Evolutionary conservation across 2,329 filamentous ascomycete genomes (phyloP).

Genomic region (Aciculosporium take): DNA sequence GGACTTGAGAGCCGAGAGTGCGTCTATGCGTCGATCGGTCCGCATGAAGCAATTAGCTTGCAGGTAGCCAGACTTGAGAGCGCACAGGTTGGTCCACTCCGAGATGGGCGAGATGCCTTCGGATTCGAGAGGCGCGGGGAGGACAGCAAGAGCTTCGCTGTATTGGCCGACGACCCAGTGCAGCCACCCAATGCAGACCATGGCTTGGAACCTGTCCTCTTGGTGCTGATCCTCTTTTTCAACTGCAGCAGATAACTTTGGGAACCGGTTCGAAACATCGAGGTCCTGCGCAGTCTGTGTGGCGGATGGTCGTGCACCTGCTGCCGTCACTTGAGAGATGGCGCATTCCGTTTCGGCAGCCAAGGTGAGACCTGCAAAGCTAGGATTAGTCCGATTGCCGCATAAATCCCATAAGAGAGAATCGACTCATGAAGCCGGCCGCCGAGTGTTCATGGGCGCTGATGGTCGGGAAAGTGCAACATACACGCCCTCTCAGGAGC

Average conservation of each 20-base stretch:
- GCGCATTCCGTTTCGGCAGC: conserved; percentile 56
- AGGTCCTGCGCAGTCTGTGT: conserved; percentile 28
- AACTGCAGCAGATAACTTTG: conserved; percentile 40
- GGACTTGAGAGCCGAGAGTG: conserved; percentile 51
- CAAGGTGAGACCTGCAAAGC: conserved; percentile 45
- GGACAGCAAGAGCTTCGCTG: conserved; percentile 38
- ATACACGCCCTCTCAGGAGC: conserved; percentile 73
- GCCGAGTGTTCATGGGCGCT: no score
- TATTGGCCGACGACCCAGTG: conserved; percentile 67
- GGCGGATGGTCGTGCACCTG: conserved; percentile 27
- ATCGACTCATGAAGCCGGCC: no score
- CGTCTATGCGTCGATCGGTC: conserved; percentile 37
- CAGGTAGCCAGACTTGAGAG: conserved; percentile 65
- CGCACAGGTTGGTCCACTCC: conserved; percentile 72
- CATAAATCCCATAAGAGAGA: not conserved
- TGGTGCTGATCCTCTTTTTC: conserved; percentile 38
- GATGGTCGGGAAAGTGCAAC: conserved; percentile 13
- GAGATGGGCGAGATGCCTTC: conserved; percentile 40
- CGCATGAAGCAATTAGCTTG: conserved; percentile 50
- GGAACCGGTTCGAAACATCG: conserved; percentile 30
- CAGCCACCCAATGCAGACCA: conserved; percentile 72
- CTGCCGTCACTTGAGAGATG: conserved; percentile 39
- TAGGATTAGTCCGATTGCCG: not conserved
- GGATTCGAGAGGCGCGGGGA: conserved; percentile 50
- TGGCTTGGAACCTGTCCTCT: conserved; percentile 61